Evolutionary conservation across 2,329 filamentous ascomycete species (phyloP), one percentile per base, ranked within the genome.

Genomic region (Dactylonectria macrodidyma): DNA sequence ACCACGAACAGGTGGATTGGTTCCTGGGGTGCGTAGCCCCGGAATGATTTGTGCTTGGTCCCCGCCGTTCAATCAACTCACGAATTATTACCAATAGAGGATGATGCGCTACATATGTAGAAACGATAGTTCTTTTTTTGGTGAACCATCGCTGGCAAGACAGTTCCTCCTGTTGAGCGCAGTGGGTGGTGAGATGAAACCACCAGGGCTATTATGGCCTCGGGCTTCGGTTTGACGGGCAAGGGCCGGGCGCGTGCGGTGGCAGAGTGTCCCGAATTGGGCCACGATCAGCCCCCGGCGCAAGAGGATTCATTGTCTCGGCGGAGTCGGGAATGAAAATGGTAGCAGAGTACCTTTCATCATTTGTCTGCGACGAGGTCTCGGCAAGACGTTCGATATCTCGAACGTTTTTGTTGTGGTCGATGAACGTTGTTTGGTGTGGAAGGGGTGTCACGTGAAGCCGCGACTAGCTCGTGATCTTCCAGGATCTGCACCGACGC

Each of bases 401-500:
- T 30, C 12, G 19, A 24, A 12, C 10, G 10, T 36, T 54, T 12
- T 11, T 34, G 66, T 41, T 19, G 38, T 26, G 33, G 41, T 26
- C 46, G 57, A 38, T 33, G 48, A 67, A 69, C 71, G 65, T 57
- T 48, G 56, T 48, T 65, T 59, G 57, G 52, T 22, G 54, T 34
- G 14, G 9, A 5, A n/a, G n/a, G 0, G 0, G 3, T 1, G 33
- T 75, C 75, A 76, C 75, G 75, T 76, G 75, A 67, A 6, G 12
- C 1, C 72, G 75, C n/a, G 71, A 19, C 5, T 24, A 14, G 46
- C n/a, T 72, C 61, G 68, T 52, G 72, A 33, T 36, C 5, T 24
- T 19, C 6, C 24, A 16, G 46, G 48, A 19, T 6, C 47, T 10
- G 22, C 52, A 16, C 24, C n/a, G 30, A 70, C 73, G 68, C 72